Percentiles rank a stretch among this genome's conserved stretches.
These are phyloP conservation scores for Cicer yamashitae DNA, from an alignment of 306 rosid genomes.

Conservation along the genomic window DNA sequence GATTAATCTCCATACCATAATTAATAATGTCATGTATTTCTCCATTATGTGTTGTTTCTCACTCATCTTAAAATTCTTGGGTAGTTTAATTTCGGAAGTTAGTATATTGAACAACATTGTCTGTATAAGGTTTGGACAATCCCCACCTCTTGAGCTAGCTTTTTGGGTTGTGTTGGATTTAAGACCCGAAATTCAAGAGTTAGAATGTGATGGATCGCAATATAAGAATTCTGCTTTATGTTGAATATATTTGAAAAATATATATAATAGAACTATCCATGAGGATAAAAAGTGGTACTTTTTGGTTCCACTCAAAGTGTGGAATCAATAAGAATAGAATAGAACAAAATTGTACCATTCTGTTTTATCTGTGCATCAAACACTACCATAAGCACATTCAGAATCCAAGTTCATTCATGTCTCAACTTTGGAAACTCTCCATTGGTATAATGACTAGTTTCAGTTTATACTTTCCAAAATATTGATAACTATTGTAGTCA, in stretches of 20 bases:
- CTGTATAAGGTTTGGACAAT: neutral
- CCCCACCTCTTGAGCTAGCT: neutral
- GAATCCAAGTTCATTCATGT: neutral
- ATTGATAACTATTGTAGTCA: neutral
- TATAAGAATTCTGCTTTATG: neutral
- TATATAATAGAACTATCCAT: neutral
- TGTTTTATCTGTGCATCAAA: neutral
- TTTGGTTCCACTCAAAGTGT: neutral
- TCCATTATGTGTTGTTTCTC: constrained; percentile 18
- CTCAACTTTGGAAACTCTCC: neutral
- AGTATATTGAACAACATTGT: neutral
- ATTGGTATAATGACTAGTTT: neutral
- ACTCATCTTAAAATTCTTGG: constrained; percentile 11
- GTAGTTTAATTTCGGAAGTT: constrained; percentile 2
- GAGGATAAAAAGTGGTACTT: neutral
- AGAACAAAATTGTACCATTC: neutral
- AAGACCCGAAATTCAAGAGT: neutral
- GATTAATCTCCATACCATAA: constrained; percentile 16
- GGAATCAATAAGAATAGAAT: constrained; percentile 14
- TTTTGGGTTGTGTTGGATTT: neutral
- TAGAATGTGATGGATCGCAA: neutral
- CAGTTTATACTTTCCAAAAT: neutral
- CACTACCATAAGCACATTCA: neutral
- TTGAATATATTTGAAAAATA: neutral
- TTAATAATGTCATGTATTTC: constrained; percentile 10